phyloP scores from a whole-genome alignment of 2,329 filamentous ascomycete genomes.

The Fusarium robinianum region DNA sequence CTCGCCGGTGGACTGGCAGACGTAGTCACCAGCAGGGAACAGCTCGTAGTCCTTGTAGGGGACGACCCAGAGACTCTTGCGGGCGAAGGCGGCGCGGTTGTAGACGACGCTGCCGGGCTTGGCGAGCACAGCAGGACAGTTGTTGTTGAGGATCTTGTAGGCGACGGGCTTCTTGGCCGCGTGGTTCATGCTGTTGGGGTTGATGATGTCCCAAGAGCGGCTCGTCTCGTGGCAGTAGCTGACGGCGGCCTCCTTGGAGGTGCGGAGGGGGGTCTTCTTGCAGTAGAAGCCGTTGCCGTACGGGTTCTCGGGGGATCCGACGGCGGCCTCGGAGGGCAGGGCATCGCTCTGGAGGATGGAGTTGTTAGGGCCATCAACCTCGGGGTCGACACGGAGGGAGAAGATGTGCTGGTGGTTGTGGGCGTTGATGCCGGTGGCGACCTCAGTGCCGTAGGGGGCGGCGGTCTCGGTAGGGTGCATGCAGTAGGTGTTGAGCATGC shows the following conservation, averaged over 20 bases:
- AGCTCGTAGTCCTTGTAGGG: slow-evolving; percentile 78
- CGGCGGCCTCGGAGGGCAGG: slow-evolving; percentile 68
- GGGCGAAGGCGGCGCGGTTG: slow-evolving; percentile 85
- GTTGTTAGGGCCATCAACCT: slow-evolving; percentile 65
- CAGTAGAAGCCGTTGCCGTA: slow-evolving; percentile 92
- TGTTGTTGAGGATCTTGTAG: slow-evolving; percentile 89
- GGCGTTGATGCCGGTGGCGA: slow-evolving; percentile 64
- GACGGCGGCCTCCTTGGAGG: slow-evolving; percentile 67
- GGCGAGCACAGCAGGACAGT: slow-evolving; percentile 78
- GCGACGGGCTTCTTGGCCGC: slow-evolving; percentile 82
- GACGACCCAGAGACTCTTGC: slow-evolving; percentile 44
- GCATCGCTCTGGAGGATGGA: slow-evolving; percentile 78
- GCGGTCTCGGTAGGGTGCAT: slow-evolving; percentile 46
- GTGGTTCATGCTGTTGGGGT: slow-evolving; percentile 79
- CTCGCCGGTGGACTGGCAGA: slow-evolving; percentile 84
- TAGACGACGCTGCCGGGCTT: slow-evolving; percentile 82
- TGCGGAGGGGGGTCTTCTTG: slow-evolving; percentile 78
- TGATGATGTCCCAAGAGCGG: slow-evolving; percentile 88
- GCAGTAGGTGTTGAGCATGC: slow-evolving; percentile 47
- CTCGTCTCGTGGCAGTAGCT: slow-evolving; percentile 82
- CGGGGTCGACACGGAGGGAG: slow-evolving; percentile 67
- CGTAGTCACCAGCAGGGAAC: slow-evolving; percentile 84
- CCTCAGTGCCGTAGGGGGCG: slow-evolving; percentile 66
- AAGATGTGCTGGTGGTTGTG: slow-evolving; percentile 75
- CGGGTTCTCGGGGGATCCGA: slow-evolving; percentile 79